phyloP scores from a whole-genome alignment of 2,329 filamentous ascomycete genomes.

The Clathrospora elynae region DNA sequence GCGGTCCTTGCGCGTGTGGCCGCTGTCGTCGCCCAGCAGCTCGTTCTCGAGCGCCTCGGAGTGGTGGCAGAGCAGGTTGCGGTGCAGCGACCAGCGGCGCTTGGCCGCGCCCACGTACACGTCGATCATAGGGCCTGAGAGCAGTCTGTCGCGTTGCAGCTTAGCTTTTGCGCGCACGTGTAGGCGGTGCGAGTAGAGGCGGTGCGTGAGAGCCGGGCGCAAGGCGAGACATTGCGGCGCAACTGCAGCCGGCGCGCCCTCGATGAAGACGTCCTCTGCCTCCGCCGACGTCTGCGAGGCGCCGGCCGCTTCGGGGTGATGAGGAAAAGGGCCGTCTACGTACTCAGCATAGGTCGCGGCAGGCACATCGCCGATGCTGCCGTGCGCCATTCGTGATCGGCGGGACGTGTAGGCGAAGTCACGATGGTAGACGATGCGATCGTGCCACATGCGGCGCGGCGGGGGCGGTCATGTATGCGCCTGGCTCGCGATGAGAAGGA shows the following conservation, averaged over 20 bases:
- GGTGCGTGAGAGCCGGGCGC: slow-evolving; percentile 43
- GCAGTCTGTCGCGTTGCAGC: slow-evolving; percentile 55
- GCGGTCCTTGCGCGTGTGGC: slow-evolving; percentile 42
- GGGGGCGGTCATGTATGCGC: slow-evolving; percentile 32
- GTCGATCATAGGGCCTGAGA: slow-evolving; percentile 59
- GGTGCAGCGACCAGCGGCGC: slow-evolving; percentile 59
- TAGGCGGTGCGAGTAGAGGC: slow-evolving; percentile 46
- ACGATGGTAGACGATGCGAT: slow-evolving; percentile 44
- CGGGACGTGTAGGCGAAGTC: slow-evolving; percentile 53
- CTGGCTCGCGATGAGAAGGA: slow-evolving; percentile 1
- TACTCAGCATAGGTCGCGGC: slow-evolving; percentile 60
- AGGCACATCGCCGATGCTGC: slow-evolving; percentile 54
- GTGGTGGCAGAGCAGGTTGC: slow-evolving; percentile 59
- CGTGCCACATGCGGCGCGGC: slow-evolving; percentile 46
- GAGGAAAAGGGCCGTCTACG: slow-evolving; percentile 43
- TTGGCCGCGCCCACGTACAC: slow-evolving; percentile 56
- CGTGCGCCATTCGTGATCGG: slow-evolving; percentile 53
- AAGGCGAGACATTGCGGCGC: slow-evolving; percentile 29
- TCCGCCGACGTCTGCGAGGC: slow-evolving; percentile 21
- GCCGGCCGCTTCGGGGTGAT: slow-evolving; percentile 11
- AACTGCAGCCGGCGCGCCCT: slow-evolving; percentile 23
- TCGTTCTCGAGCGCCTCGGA: slow-evolving; percentile 53
- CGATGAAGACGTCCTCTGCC: slow-evolving; percentile 13
- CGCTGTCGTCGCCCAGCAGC: slow-evolving; percentile 46
- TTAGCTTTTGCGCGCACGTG: slow-evolving; percentile 53